Evolutionary conservation across 805 yeast species (phyloP), one percentile per base, ranked within the genome.

Genomic region (Starmerella stellata): DNA sequence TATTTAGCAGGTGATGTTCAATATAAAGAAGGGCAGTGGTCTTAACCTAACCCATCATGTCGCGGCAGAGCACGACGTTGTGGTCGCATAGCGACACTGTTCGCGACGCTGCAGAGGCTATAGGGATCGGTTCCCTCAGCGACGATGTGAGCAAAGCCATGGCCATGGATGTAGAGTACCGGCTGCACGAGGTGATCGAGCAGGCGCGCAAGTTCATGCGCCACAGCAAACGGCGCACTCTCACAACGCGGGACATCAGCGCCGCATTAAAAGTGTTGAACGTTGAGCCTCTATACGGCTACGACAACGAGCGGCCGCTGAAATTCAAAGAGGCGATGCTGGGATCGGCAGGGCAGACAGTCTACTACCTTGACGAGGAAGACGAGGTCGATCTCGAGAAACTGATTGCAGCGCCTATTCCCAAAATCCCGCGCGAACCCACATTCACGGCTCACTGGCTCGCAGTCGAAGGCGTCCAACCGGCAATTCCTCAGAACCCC

Each of bases 21-120:
- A n/a, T n/a, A n/a, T n/a, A n/a, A n/a, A n/a, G n/a, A n/a, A n/a
- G n/a, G n/a, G n/a, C n/a, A n/a, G n/a, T n/a, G n/a, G n/a, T n/a
- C n/a, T n/a, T n/a, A n/a, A n/a, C n/a, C n/a, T n/a, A n/a, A n/a
- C n/a, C n/a, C n/a, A n/a, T 13, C 15, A 49, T 49, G 52, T 46
- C 58, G 30, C 52, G 54, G 38, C 53, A 57, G 42, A 63, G 57
- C 46, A 82, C 95, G 1, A 80, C 95, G 1, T 66, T 90, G 43
- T 87, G 96, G 98, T 85, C 96, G 8, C 95, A 96, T 5, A 75
- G 79, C 43, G 96, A 90, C 57, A 90, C 99, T 0, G 95, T 92
- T 21, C 78, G 76, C 52, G 98, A 90, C 63, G 94, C 81, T 14
- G 94, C 95, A 0, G 98, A 90, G 54, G 70, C 82, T 2, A 63